phyloP scores from a whole-genome alignment of 2,329 filamentous ascomycete species.

The Aspergillus hiratsukae region DNA sequence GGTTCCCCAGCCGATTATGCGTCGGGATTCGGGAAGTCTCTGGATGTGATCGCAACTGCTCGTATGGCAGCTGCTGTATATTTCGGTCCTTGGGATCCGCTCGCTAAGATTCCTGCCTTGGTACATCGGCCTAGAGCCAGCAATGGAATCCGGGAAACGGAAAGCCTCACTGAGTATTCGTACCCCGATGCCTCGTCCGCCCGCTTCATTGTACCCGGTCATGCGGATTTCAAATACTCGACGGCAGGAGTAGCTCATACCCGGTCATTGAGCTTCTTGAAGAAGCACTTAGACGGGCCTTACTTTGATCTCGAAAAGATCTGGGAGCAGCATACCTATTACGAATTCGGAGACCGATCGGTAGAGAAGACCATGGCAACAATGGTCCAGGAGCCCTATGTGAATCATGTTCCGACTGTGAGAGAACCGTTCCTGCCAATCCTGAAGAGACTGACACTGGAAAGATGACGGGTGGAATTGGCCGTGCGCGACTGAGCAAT shows the following conservation, averaged over 20 bases:
- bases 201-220: constrained; percentile 49
- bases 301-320: constrained; percentile 70
- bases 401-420: constrained; percentile 70
- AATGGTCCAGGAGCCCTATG: constrained; percentile 74
- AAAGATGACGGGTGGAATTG: constrained; percentile 62
- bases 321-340: constrained; percentile 73
- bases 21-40: constrained; percentile 5
- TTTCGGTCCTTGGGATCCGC: constrained; percentile 17
- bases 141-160: neutral
- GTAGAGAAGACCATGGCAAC: constrained; percentile 74
- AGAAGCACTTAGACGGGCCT: constrained; percentile 58
- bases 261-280: constrained; percentile 61
- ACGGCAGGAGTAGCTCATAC: constrained; percentile 62
- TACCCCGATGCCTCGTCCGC: constrained; percentile 45
- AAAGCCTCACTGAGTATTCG: constrained; percentile 24
- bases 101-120: constrained; percentile 5
- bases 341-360: constrained; percentile 64
- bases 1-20: constrained; percentile 22
- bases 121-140: constrained; percentile 12
- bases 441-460: neutral
- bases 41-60: constrained; percentile 4
- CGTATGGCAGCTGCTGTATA: constrained; percentile 8
- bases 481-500: constrained; percentile 55
- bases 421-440: constrained; percentile 28
- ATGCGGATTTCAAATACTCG: constrained; percentile 48